Percentiles rank a stretch among this genome's conserved stretches.
Evolutionary conservation across 2,329 filamentous ascomycete species (phyloP).

Genomic region (Penicillium carneum): DNA sequence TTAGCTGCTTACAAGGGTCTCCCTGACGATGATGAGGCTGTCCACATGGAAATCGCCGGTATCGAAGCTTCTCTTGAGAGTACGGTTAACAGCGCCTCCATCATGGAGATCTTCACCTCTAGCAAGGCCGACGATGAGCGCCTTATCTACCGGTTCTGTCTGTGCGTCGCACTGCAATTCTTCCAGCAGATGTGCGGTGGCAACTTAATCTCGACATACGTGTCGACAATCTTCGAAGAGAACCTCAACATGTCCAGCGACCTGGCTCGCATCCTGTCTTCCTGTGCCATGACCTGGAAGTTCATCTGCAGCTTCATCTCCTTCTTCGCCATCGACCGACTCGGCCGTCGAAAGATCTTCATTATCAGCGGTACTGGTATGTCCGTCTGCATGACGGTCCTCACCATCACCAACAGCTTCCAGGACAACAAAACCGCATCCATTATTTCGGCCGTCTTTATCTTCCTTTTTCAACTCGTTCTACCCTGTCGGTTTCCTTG

Average conservation of each 20-base stretch:
- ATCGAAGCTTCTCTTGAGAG: slow-evolving; percentile 60
- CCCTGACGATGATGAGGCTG: slow-evolving; percentile 51
- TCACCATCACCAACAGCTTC: slow-evolving; percentile 50
- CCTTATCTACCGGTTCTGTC: slow-evolving; percentile 33
- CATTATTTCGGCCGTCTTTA: slow-evolving; percentile 31
- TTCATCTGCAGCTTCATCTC: slow-evolving; percentile 61
- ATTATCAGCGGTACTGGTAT: slow-evolving; percentile 62
- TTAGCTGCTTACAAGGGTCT: slow-evolving; percentile 52
- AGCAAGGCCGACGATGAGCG: slow-evolving; percentile 56
- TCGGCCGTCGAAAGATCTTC: slow-evolving; percentile 61
- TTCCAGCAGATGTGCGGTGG: slow-evolving; percentile 38
- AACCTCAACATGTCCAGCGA: slow-evolving; percentile 34
- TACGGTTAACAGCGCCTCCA: slow-evolving; percentile 52
- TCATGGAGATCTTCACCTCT: slow-evolving; percentile 61
- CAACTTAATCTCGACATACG: slow-evolving; percentile 34
- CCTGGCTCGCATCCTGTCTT: slow-evolving; percentile 50
- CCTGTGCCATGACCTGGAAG: slow-evolving; percentile 64
- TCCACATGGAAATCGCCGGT: slow-evolving; percentile 55
- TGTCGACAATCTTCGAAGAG: slow-evolving; percentile 34
- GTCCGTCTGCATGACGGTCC: slow-evolving; percentile 63
- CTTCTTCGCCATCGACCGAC: slow-evolving; percentile 61
- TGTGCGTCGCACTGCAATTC: slow-evolving; percentile 31
- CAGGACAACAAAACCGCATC: slow-evolving; percentile 30
- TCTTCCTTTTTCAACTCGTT: slow-evolving; percentile 36
- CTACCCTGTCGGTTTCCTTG: slow-evolving; percentile 35